These are phyloP conservation scores for Crithidia fasciculata DNA, from an alignment of 208 protist genomes.

Conservation along the genomic window DNA sequence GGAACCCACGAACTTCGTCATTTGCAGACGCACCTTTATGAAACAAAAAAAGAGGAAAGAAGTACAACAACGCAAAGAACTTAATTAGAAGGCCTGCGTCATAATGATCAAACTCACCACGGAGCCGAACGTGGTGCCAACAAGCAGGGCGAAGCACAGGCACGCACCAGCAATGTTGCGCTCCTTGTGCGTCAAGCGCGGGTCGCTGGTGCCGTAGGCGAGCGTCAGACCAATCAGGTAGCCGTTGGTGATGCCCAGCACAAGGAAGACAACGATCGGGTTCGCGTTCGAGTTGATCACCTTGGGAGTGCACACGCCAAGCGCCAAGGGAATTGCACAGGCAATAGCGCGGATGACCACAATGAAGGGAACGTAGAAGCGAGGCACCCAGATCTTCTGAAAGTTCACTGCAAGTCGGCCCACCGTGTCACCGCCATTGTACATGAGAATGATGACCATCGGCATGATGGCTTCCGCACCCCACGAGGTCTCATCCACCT, in stretches of 20 bases:
- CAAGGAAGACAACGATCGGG: conserved; percentile 44
- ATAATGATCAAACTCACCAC: conserved; percentile 39
- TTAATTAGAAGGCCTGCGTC: conserved; percentile 27
- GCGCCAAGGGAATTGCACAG: conserved; percentile 40
- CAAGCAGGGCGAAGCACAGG: conserved; percentile 41
- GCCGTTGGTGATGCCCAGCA: conserved; percentile 45
- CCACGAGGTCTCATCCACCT: conserved; percentile 16
- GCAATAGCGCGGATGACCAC: conserved; percentile 34
- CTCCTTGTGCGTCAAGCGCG: conserved; percentile 39
- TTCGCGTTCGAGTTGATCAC: conserved; percentile 47
- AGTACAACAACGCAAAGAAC: no score
- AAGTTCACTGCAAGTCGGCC: conserved; percentile 40
- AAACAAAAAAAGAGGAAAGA: no score
- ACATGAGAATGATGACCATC: conserved; percentile 51
- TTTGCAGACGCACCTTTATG: no score
- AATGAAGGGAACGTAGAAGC: conserved; percentile 20
- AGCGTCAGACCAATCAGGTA: conserved; percentile 47
- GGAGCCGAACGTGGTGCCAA: conserved; percentile 33
- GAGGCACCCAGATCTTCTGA: conserved; percentile 27
- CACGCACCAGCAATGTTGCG: conserved; percentile 30
- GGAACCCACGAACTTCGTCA: no score
- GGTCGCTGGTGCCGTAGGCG: conserved; percentile 40
- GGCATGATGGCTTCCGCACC: conserved; percentile 38
- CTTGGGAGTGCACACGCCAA: conserved; percentile 33
- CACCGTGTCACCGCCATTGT: conserved; percentile 35